These are phyloP conservation scores for Blastobotrys attinorum DNA, from an alignment of 805 yeast genomes.

Conservation along the genomic window DNA sequence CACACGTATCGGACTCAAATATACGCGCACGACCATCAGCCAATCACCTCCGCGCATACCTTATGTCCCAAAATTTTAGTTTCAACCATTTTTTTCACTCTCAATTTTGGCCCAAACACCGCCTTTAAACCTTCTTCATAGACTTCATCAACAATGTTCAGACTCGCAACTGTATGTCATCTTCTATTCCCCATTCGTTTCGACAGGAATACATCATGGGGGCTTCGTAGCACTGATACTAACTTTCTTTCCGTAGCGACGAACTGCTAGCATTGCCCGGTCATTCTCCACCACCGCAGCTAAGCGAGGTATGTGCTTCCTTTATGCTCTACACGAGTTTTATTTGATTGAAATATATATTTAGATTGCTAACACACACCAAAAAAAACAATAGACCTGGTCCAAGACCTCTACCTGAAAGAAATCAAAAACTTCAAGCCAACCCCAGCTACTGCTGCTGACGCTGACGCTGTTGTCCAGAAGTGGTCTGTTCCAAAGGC, in stretches of 20 bases:
- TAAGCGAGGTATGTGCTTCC: constrained; percentile 6
- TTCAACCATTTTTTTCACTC: neutral
- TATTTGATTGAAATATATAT: too few species aligned
- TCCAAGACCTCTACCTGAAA: constrained; percentile 78
- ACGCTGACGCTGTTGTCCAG: constrained; percentile 71
- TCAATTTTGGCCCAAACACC: too few species aligned
- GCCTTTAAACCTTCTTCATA: neutral
- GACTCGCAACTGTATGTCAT: neutral
- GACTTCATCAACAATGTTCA: neutral
- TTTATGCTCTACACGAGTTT: too few species aligned
- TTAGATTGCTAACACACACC: neutral
- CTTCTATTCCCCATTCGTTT: constrained; percentile 13
- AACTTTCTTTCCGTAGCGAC: constrained; percentile 8
- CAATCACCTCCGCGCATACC: neutral
- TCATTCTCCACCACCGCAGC: constrained; percentile 13
- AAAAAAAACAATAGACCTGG: constrained; percentile 35
- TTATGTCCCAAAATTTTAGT: neutral
- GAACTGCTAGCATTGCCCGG: constrained; percentile 8
- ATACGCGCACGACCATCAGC: neutral
- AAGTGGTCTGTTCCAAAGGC: constrained; percentile 77
- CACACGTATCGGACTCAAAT: neutral
- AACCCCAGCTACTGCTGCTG: constrained; percentile 60
- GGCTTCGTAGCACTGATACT: constrained; percentile 3
- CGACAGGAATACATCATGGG: constrained; percentile 8
- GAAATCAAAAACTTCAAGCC: constrained; percentile 89